A percentile compares a stretch with the other conserved stretches of the same genome.
Evolutionary conservation across 352 stramenopile species (phyloP).

Genomic region (Halophytophthora polymorphica): DNA sequence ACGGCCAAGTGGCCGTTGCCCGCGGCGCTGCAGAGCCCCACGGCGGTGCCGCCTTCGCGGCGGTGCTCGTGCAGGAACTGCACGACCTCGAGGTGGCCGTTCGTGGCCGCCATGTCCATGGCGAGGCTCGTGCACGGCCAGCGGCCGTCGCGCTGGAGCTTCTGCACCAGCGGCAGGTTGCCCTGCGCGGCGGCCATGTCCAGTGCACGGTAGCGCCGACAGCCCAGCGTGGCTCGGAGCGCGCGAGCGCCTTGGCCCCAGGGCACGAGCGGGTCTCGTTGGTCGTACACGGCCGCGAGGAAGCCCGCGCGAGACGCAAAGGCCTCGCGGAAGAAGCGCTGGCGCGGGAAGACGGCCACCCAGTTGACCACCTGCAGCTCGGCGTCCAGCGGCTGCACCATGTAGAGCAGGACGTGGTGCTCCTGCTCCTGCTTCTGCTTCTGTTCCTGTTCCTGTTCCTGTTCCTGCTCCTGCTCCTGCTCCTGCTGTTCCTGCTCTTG

Average conservation of each 20-base stretch:
- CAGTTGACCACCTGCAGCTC: constrained; percentile 34
- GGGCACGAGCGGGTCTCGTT: constrained; percentile 25
- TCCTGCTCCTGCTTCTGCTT: constrained; percentile 7
- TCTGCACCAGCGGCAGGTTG: constrained; percentile 32
- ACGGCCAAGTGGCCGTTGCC: constrained; percentile 36
- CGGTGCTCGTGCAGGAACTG: constrained; percentile 38
- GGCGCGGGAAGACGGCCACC: constrained; percentile 26
- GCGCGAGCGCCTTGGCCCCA: constrained; percentile 14
- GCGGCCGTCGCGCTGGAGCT: constrained; percentile 23
- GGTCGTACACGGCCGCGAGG: constrained; percentile 27
- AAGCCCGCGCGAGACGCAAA: constrained; percentile 30
- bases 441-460: constrained; percentile 10
- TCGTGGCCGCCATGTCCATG: constrained; percentile 37
- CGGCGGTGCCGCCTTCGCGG: constrained; percentile 33
- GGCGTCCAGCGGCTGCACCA: constrained; percentile 25
- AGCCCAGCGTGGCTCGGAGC: constrained; percentile 8
- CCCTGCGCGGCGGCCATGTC: constrained; percentile 28
- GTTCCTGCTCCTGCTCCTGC: constrained; percentile 4
- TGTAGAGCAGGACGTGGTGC: constrained; percentile 16
- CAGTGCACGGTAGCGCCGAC: constrained; percentile 23
- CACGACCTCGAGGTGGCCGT: constrained; percentile 35
- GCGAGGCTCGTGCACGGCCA: constrained; percentile 37
- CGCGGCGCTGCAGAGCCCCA: constrained; percentile 34
- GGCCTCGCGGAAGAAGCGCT: constrained; percentile 28
- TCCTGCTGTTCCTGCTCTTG: constrained; percentile 8